phyloP scores from a whole-genome alignment of 1,284 basidiomycete species.

The Malassezia sympodialis region DNA sequence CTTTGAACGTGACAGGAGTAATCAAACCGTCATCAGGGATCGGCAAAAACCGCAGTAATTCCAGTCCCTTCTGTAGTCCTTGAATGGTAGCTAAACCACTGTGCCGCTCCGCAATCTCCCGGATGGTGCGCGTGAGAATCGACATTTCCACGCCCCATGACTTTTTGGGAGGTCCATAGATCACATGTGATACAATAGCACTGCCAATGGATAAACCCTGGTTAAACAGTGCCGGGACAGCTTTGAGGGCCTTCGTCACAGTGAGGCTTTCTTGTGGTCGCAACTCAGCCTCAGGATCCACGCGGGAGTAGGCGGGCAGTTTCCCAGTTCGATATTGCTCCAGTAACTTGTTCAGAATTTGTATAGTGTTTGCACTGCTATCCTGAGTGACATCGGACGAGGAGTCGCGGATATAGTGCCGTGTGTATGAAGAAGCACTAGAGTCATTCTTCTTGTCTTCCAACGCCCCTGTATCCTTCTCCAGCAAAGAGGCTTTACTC shows the following conservation, averaged over 20 bases:
- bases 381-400: background rate
- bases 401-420: slow-evolving; percentile 15
- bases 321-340: slow-evolving; percentile 36
- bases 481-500: background rate
- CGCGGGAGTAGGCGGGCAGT: slow-evolving; percentile 33
- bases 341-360: slow-evolving; percentile 32
- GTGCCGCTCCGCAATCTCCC: slow-evolving; percentile 66
- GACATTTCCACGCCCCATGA: slow-evolving; percentile 69
- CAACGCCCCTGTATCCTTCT: background rate
- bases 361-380: slow-evolving; percentile 17
- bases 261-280: slow-evolving; percentile 28
- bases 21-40: slow-evolving; percentile 86
- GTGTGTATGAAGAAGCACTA: background rate
- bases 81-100: slow-evolving; percentile 74
- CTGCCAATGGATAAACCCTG: slow-evolving; percentile 43
- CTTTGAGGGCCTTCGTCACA: slow-evolving; percentile 38
- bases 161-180: slow-evolving; percentile 64
- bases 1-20: slow-evolving; percentile 84
- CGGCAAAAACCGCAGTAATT: slow-evolving; percentile 70
- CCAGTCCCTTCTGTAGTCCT: slow-evolving; percentile 61
- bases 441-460: background rate
- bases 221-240: slow-evolving; percentile 41
- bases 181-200: slow-evolving; percentile 42
- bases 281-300: slow-evolving; percentile 30
- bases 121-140: slow-evolving; percentile 62